Base-by-base conservation (phyloP, 2,329 filamentous ascomycete species). In the Aspergillus brunneoviolaceus region DNA sequence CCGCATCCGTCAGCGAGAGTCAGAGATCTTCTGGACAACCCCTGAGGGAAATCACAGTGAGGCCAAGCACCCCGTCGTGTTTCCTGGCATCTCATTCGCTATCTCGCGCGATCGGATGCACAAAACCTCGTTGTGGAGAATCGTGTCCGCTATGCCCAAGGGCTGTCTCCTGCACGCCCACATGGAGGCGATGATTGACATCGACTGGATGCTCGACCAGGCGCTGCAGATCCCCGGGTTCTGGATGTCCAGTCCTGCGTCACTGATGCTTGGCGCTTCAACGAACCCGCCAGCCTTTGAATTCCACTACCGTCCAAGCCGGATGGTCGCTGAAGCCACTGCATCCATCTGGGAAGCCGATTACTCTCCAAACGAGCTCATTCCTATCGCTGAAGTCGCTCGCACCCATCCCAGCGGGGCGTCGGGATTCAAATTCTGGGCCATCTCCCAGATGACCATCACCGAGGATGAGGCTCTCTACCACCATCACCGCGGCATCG, bases 151-250 rank as follows among this genome's bases (percentile, higher is more conserved):
- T 4, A 62, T 62, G 60, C 60, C 60, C 4, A 62, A 62, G 45
- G 60, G 60, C 4, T 62, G 49, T 55, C 60, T 62, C 14, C 16
- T 62, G 50, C 60, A 62, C 29, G 60, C 60, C 9, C 60, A 62
- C n/a, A 62, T 62, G 60, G 60, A 62, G 49, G 60, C 60, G 14
- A 62, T 62, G 60, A 59, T 62, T 35, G 60, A 62, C 25, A 59
- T 59, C 27, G 57, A 57, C 47, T 62, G 60, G 60, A 42, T 62
- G 27, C 42, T 62, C 29, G 56, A 62, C 5, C 60, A 59, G 57
- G 60, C 60, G n/a, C 42, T 62, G 35, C 49, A 56, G 50, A 14
- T 62, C 2, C 60, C 60, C 4, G 60, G 60, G 19, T 62, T 50
- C 19, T 59, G 49, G 27, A 53, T 62, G 5, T 16, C 53, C 4